These are phyloP conservation scores for Leccinum griseonigrum DNA, from an alignment of 1,284 basidiomycete genomes.

Conservation along the genomic window DNA sequence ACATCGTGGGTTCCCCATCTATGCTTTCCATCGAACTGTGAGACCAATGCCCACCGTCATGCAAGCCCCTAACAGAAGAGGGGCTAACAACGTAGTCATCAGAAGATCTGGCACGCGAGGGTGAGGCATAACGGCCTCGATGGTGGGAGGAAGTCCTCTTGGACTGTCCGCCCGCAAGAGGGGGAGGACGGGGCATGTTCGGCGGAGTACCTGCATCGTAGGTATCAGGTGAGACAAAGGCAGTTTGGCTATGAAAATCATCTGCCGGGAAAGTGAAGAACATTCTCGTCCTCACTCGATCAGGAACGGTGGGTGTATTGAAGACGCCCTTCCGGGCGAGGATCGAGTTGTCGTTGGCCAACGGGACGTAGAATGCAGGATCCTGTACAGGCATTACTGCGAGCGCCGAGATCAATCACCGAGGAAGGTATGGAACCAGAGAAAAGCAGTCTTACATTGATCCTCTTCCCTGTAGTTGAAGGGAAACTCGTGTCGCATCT, in stretches of 20 bases:
- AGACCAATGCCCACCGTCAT: neutral
- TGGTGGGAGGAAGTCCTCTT: neutral
- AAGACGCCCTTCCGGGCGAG: conserved; percentile 3
- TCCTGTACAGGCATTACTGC: conserved; percentile 5
- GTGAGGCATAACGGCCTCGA: neutral
- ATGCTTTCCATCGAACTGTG: neutral
- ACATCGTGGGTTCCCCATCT: neutral
- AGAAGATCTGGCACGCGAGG: neutral
- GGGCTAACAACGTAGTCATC: neutral
- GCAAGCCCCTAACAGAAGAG: neutral
- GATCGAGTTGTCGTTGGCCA: conserved; percentile 3
- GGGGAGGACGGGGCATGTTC: conserved; percentile 1
- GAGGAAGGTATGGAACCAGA: neutral
- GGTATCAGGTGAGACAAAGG: neutral
- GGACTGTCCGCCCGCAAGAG: neutral
- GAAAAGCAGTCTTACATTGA: neutral
- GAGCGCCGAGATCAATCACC: neutral
- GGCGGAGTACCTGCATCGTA: neutral
- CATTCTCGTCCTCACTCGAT: conserved; percentile 10
- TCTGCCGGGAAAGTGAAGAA: conserved; percentile 2
- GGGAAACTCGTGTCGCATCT: conserved; percentile 16
- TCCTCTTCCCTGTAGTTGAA: conserved; percentile 5
- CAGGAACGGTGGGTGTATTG: neutral
- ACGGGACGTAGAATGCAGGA: conserved; percentile 3
- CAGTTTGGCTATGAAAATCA: neutral